phyloP scores from a whole-genome alignment of 768 basidiomycete genomes.

The Panus rudis region DNA sequence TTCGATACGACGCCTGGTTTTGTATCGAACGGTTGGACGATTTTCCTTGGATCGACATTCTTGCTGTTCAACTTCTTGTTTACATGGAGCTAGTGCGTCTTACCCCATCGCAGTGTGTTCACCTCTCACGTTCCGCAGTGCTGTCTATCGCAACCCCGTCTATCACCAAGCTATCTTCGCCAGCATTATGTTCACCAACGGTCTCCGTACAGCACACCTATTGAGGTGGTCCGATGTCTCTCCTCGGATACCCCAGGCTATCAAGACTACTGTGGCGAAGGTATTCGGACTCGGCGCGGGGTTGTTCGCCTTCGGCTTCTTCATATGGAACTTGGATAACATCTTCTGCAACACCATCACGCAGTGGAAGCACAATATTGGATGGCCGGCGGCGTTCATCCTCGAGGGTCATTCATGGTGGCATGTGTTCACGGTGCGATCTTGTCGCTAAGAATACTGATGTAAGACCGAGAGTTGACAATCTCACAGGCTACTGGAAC shows the following conservation, averaged over 20 bases:
- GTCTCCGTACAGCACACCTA: slow-evolving; percentile 46
- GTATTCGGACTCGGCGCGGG: slow-evolving; percentile 47
- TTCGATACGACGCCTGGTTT: slow-evolving; percentile 55
- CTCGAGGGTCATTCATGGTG: slow-evolving; percentile 76
- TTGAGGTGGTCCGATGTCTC: slow-evolving; percentile 37
- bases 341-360: slow-evolving; percentile 60
- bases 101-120: neutral
- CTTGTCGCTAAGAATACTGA: neutral
- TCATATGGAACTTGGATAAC: slow-evolving; percentile 79
- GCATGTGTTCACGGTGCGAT: slow-evolving; percentile 58
- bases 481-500: slow-evolving; percentile 20
- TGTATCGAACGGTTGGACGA: slow-evolving; percentile 30
- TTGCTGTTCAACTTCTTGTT: slow-evolving; percentile 54
- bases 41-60: slow-evolving; percentile 30
- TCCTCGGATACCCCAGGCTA: slow-evolving; percentile 34
- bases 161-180: slow-evolving; percentile 79
- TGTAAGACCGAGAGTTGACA: slow-evolving; percentile 5
- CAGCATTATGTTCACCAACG: slow-evolving; percentile 40
- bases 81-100: slow-evolving; percentile 66
- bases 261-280: slow-evolving; percentile 32
- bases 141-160: slow-evolving; percentile 63
- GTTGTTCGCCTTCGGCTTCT: slow-evolving; percentile 57
- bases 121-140: slow-evolving; percentile 29
- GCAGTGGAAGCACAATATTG: slow-evolving; percentile 44
- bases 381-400: slow-evolving; percentile 62